A percentile compares a stretch with the other conserved stretches of the same genome.
Evolutionary conservation across 352 stramenopile genomes (phyloP).

Genomic region (Pythium scleroteichum): DNA sequence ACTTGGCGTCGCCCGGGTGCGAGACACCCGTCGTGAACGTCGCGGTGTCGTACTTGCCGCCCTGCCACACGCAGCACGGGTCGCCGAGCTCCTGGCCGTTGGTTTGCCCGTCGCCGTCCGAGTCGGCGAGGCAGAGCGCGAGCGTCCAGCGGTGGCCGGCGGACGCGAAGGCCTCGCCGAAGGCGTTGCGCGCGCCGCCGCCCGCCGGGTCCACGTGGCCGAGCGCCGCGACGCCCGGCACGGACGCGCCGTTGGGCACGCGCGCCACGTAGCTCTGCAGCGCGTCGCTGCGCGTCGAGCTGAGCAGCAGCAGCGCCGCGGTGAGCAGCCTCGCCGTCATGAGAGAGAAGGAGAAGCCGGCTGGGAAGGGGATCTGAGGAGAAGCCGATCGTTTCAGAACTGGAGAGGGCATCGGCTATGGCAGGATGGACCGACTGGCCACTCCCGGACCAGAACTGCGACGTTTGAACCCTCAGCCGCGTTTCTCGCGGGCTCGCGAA

Average conservation of each 20-base stretch:
- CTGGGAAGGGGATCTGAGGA: too few relatives aligned
- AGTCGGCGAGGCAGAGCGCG: constrained; percentile 32
- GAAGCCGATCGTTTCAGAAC: too few relatives aligned
- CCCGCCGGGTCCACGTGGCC: constrained; percentile 31
- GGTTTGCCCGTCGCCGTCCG: constrained; percentile 30
- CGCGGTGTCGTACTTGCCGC: neutral
- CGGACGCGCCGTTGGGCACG: constrained; percentile 35
- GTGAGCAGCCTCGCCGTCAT: too few relatives aligned
- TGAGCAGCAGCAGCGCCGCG: neutral
- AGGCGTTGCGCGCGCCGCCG: constrained; percentile 28
- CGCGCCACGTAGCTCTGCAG: constrained; percentile 3
- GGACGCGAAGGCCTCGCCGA: constrained; percentile 30
- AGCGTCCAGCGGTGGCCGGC: constrained; percentile 28
- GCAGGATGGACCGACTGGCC: too few relatives aligned
- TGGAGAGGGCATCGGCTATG: too few relatives aligned
- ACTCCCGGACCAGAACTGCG: too few relatives aligned
- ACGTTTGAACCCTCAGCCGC: too few relatives aligned
- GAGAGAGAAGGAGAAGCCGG: too few relatives aligned
- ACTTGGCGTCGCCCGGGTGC: constrained; percentile 19
- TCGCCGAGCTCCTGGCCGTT: constrained; percentile 69
- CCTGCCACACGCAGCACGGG: constrained; percentile 38
- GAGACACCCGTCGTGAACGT: constrained; percentile 20
- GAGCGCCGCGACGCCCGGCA: constrained; percentile 28
- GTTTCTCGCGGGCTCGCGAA: too few relatives aligned
- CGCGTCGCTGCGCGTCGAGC: neutral